Conservation (phyloP, 169 alveolate genomes). For the Plasmodium berghei region DNA sequence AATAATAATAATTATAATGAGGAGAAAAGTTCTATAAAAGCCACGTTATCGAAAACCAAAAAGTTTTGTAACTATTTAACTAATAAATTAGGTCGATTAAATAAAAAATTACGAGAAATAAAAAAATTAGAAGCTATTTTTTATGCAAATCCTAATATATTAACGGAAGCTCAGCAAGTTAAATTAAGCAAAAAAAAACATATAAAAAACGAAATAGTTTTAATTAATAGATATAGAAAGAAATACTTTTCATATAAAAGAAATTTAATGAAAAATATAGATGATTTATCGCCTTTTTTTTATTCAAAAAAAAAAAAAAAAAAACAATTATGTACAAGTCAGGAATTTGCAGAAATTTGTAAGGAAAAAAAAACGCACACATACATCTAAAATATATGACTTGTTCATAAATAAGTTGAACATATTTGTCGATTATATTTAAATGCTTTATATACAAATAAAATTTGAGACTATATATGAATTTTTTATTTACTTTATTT, state of each 20-base stretch:
- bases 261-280: constrained; percentile 54
- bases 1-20: no score
- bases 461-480: background rate
- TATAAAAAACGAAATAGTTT: constrained; percentile 66
- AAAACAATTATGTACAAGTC: constrained; percentile 41
- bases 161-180: constrained; percentile 63
- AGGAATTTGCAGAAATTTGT: constrained; percentile 53
- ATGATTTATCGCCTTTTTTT: constrained; percentile 69
- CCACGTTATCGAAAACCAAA: constrained; percentile 32
- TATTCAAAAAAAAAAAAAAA: constrained; percentile 50
- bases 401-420: background rate
- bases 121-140: constrained; percentile 68
- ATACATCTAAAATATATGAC: background rate
- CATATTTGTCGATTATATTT: background rate
- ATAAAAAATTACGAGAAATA: constrained; percentile 75
- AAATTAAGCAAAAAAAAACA: constrained; percentile 73
- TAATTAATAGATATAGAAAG: constrained; percentile 68
- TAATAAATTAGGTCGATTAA: constrained; percentile 58
- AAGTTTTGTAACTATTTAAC: constrained; percentile 67
- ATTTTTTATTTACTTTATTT: constrained; percentile 1
- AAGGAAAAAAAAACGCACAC: background rate
- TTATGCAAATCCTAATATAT: constrained; percentile 53
- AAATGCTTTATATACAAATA: no score
- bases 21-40: constrained; percentile 6
- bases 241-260: constrained; percentile 51